A percentile compares a stretch with the other conserved stretches of the same genome.
Evolutionary conservation across 2,329 filamentous ascomycete genomes (phyloP).

Genomic region (Colletotrichum limetticola): DNA sequence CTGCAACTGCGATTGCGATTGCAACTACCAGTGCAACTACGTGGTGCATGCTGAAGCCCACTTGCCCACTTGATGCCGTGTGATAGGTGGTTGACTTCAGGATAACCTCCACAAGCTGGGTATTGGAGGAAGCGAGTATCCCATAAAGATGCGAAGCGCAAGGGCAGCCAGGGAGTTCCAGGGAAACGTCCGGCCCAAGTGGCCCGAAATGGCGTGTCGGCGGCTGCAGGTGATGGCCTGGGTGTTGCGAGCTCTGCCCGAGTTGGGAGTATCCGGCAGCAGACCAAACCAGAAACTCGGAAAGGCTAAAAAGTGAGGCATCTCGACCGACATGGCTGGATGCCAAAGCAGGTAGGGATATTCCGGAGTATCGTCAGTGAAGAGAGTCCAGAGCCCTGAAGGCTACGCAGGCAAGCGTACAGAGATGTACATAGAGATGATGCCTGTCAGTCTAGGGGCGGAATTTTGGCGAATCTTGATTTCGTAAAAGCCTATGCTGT

Average conservation of each 20-base stretch:
- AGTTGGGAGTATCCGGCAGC: not conserved
- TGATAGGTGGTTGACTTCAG: not conserved
- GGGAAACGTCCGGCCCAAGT: conserved; percentile 8
- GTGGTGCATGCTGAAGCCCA: not conserved
- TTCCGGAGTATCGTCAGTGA: not conserved
- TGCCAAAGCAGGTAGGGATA: not conserved
- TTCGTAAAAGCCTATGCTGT: not conserved
- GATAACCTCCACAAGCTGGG: not conserved
- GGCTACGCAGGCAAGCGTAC: not conserved
- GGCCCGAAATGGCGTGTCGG: conserved; percentile 2
- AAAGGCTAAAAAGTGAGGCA: not conserved
- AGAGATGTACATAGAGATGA: not conserved
- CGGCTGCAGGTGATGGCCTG: not conserved
- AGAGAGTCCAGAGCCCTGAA: not conserved
- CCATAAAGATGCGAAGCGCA: not conserved
- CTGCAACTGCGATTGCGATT: not conserved
- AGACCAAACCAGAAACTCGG: not conserved
- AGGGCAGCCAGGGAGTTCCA: conserved; percentile 19
- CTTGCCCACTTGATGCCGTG: not conserved
- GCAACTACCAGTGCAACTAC: not conserved
- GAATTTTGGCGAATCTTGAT: conserved; percentile 4
- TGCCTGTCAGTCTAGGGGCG: not conserved
- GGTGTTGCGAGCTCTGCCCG: not conserved
- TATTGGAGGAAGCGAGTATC: not conserved
- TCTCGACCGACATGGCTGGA: not conserved